These are phyloP conservation scores for Plenodomus lindquistii DNA, from an alignment of 2,329 filamentous ascomycete genomes.

Conservation along the genomic window DNA sequence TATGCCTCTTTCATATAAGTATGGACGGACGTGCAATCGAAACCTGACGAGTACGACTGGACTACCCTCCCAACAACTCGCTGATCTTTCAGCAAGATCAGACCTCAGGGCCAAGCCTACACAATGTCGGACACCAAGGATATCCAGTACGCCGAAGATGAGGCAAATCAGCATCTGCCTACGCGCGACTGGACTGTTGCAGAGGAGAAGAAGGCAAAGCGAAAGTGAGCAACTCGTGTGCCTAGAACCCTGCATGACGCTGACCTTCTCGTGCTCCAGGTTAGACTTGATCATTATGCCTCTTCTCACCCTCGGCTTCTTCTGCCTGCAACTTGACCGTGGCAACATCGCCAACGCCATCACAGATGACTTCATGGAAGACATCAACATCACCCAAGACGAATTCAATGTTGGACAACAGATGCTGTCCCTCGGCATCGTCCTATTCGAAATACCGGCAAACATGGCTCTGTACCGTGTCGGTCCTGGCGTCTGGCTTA, in stretches of 20 bases:
- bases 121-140: conserved; percentile 11
- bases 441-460: conserved; percentile 53
- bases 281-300: conserved; percentile 33
- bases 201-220: conserved; percentile 36
- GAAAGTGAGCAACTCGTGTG: conserved; percentile 27
- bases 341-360: conserved; percentile 45
- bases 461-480: conserved; percentile 45
- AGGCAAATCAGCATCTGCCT: neutral
- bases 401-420: conserved; percentile 40
- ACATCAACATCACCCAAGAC: conserved; percentile 25
- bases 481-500: conserved; percentile 45
- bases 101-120: neutral
- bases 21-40: neutral
- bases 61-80: neutral
- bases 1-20: neutral
- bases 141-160: conserved; percentile 7
- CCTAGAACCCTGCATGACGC: neutral
- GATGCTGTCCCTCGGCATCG: conserved; percentile 80
- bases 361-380: conserved; percentile 31
- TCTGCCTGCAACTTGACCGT: conserved; percentile 47
- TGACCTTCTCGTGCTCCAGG: conserved; percentile 2
- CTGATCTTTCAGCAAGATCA: neutral
- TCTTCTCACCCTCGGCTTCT: conserved; percentile 41
- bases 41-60: neutral
- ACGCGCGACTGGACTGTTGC: conserved; percentile 27